Conservation (phyloP, 2,329 filamentous ascomycete species). For the Fusarium sp. region DNA sequence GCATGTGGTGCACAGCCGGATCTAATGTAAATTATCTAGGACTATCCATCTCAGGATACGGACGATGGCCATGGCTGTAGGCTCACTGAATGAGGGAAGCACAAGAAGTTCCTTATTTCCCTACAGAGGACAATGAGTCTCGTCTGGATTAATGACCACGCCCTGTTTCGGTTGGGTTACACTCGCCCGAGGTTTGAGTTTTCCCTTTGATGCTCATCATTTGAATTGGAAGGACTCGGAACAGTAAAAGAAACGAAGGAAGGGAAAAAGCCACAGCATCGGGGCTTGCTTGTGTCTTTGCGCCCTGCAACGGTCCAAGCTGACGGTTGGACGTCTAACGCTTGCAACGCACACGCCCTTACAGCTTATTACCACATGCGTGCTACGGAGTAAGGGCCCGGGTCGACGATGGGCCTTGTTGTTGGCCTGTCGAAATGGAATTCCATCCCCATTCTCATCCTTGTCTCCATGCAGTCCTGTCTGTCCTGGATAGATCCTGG, state of each 20-base stretch:
- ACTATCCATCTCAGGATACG: constrained; percentile 37
- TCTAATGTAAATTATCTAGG: constrained; percentile 38
- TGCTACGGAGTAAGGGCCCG: constrained; percentile 7
- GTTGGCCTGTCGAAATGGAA: constrained; percentile 29
- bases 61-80: constrained; percentile 4
- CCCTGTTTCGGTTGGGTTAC: constrained; percentile 13
- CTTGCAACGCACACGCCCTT: constrained; percentile 33
- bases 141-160: neutral
- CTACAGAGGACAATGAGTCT: neutral
- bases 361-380: constrained; percentile 17
- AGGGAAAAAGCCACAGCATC: constrained; percentile 3
- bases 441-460: constrained; percentile 41
- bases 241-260: neutral
- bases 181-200: constrained; percentile 3
- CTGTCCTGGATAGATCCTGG: constrained; percentile 14
- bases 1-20: constrained; percentile 41
- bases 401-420: constrained; percentile 26
- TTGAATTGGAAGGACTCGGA: constrained; percentile 12
- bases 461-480: constrained; percentile 37
- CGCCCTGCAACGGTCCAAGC: constrained; percentile 1
- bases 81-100: constrained; percentile 4
- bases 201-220: constrained; percentile 11
- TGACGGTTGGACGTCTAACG: constrained; percentile 27
- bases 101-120: constrained; percentile 13
- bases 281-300: constrained; percentile 10